Conservation (phyloP, 768 basidiomycete species). For the Boletus barrowsii region DNA sequence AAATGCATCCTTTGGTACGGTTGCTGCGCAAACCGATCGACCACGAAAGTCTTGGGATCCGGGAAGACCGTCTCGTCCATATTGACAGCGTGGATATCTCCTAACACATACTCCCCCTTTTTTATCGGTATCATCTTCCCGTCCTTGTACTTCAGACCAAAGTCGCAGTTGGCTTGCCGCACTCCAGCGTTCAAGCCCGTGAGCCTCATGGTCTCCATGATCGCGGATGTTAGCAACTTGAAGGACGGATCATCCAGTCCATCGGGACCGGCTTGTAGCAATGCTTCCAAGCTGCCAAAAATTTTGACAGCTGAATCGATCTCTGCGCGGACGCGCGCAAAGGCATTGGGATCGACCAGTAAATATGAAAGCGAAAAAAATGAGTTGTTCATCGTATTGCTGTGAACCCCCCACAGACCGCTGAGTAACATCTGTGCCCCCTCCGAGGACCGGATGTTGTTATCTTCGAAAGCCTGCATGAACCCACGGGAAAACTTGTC, state of each 20-base stretch:
- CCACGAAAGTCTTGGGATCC: slow-evolving; percentile 12
- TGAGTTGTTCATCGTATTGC: slow-evolving; percentile 19
- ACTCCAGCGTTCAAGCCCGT: slow-evolving; percentile 14
- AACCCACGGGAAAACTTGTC: slow-evolving; percentile 10
- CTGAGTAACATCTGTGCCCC: slow-evolving; percentile 18
- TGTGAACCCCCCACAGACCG: slow-evolving; percentile 23
- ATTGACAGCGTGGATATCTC: slow-evolving; percentile 16
- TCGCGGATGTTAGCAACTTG: slow-evolving; percentile 20
- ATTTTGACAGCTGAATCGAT: slow-evolving; percentile 33
- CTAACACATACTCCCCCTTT: slow-evolving; percentile 21
- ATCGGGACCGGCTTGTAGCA: slow-evolving; percentile 11
- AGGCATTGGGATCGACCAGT: slow-evolving; percentile 40
- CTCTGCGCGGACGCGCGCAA: slow-evolving; percentile 45
- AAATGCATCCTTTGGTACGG: slow-evolving; percentile 1
- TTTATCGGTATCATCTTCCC: slow-evolving; percentile 11
- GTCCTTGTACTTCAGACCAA: slow-evolving; percentile 11
- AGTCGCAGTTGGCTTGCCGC: slow-evolving; percentile 17
- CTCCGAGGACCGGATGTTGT: slow-evolving; percentile 15
- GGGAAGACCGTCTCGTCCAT: slow-evolving; percentile 9
- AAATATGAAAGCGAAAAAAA: slow-evolving; percentile 28
- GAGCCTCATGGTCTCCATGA: slow-evolving; percentile 29
- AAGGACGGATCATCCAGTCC: slow-evolving; percentile 19
- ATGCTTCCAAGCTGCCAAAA: slow-evolving; percentile 9
- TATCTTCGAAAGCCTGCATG: slow-evolving; percentile 16
- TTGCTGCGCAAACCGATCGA: slow-evolving; percentile 8